A percentile compares a stretch with the other conserved stretches of the same genome.
These are phyloP conservation scores for Cystobasidiaceae sp. DNA, from an alignment of 1,284 basidiomycete genomes.

Conservation along the genomic window DNA sequence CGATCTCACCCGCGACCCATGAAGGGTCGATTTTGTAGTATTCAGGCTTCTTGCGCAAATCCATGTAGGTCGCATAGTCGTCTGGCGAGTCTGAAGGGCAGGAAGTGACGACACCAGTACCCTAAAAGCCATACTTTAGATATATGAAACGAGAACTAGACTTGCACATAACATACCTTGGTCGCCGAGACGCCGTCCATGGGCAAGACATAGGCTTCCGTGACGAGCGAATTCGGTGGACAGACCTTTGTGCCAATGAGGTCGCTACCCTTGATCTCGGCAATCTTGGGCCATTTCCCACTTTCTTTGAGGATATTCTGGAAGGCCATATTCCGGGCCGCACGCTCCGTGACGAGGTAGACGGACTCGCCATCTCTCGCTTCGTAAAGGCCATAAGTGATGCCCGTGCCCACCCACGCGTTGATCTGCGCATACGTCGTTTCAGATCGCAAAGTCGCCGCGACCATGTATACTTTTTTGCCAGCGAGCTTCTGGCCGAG, in stretches of 20 bases:
- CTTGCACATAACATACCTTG: slow-evolving; percentile 62
- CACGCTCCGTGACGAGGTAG: slow-evolving; percentile 81
- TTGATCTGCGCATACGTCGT: slow-evolving; percentile 99
- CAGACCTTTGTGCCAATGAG: slow-evolving; percentile 86
- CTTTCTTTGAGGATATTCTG: slow-evolving; percentile 70
- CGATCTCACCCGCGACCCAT: slow-evolving; percentile 80
- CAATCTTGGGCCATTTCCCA: slow-evolving; percentile 66
- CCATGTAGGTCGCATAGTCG: slow-evolving; percentile 84
- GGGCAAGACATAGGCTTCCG: slow-evolving; percentile 89
- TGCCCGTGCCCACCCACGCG: slow-evolving; percentile 84
- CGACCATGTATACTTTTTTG: slow-evolving; percentile 83
- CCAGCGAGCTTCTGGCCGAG: slow-evolving; percentile 58
- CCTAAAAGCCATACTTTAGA: slow-evolving; percentile 51
- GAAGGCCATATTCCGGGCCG: slow-evolving; percentile 96
- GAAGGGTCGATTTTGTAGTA: slow-evolving; percentile 91
- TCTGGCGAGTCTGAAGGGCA: slow-evolving; percentile 98
- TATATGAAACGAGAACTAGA: too few species aligned
- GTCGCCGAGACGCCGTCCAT: slow-evolving; percentile 96
- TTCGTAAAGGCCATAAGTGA: slow-evolving; percentile 90
- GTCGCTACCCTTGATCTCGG: slow-evolving; percentile 69
- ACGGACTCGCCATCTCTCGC: slow-evolving; percentile 72
- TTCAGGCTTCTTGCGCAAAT: slow-evolving; percentile 93
- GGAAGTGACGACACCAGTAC: slow-evolving; percentile 97
- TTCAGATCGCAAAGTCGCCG: slow-evolving; percentile 92
- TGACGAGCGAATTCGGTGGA: slow-evolving; percentile 75